A percentile compares a stretch with the other conserved stretches of the same genome.
phyloP scores from a whole-genome alignment of 306 rosid genomes.

The Begonia peltatifolia region DNA sequence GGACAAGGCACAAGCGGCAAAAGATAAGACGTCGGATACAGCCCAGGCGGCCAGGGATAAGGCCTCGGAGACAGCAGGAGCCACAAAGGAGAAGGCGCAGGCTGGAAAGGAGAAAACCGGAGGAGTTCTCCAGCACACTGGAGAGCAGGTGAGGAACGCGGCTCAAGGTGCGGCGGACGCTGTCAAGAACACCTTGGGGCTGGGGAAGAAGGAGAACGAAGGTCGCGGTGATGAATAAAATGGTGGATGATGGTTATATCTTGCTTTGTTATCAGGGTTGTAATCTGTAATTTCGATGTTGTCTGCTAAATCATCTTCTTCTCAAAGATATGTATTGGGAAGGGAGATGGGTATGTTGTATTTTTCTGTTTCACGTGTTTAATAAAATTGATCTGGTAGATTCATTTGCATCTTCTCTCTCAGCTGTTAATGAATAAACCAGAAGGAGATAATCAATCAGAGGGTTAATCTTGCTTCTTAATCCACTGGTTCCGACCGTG shows the following conservation, averaged over 20 bases:
- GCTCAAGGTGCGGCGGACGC: conserved; percentile 42
- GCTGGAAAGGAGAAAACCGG: conserved; percentile 17
- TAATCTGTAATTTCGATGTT: background rate
- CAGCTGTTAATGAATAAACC: no score
- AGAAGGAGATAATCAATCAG: no score
- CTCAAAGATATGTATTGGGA: no score
- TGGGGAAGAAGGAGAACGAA: conserved; percentile 17
- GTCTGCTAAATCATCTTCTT: no score
- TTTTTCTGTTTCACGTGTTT: no score
- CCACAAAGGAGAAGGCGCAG: conserved; percentile 17
- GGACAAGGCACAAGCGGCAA: conserved; percentile 4
- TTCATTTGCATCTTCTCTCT: no score
- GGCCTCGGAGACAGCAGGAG: conserved; percentile 20
- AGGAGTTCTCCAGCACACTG: conserved; percentile 35
- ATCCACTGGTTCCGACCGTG: no score
- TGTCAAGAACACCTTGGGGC: conserved; percentile 39
- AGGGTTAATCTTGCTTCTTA: no score
- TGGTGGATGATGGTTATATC: no score
- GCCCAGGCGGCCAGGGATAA: conserved; percentile 8
- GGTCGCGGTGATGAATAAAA: background rate
- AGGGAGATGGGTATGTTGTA: no score
- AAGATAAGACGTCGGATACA: conserved; percentile 8
- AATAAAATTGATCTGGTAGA: no score
- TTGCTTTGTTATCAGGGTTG: no score
- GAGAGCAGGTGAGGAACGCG: conserved; percentile 40